Base-by-base conservation (phyloP, 257 asterid species). In the Vinca minor region DNA sequence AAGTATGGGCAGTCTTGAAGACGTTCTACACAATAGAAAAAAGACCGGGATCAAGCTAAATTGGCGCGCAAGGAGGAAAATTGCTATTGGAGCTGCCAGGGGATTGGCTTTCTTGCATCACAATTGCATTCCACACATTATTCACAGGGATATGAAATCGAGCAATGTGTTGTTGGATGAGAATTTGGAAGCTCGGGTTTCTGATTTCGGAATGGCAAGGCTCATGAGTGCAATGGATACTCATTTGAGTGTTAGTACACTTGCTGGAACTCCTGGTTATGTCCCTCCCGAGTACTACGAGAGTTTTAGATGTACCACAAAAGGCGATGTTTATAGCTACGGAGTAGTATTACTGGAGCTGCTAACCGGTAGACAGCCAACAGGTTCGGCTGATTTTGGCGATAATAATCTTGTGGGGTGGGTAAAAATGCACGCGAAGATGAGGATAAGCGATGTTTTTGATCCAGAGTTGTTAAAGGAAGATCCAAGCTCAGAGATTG, bases 161-260 rank as follows among this genome's bases (percentile, higher is more conserved):
- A 91, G 98, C 85, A 88, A 91, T 44, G 98, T 91, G 17, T 74
- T 91, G 62, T 76, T 91, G 21, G 98, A 91, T 49, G 96, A 85
- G 39, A 84, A 87, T 23, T 72, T 85, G 66, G 98, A 92, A 57
- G 95, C 96, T 3, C 62, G 95, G 64, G 98, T 92, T 3, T 92
- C 98, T 0, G 98, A 92, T 80, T 92, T 92, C 15, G 98, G 98
- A 47, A 92, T 92, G 98, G 98, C 98, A 0, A 70, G 98, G 76
- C 74, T 69, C 10, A 81, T 92, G 98, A 92, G 84, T 67, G 88
- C 88, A 3, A 77, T 74, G 89, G 98, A 92, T 67, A 92, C 98
- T 5, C 98, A 89, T 65, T 70, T 92, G 73, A 91, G 96, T 32
- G 96, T 88, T 12, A 91, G 96, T 75, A 91, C 96, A 5, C 77